Percentiles rank a stretch among this genome's conserved stretches.
phyloP scores from a whole-genome alignment of 768 basidiomycete species.

The Phlegmacium glaucopus region DNA sequence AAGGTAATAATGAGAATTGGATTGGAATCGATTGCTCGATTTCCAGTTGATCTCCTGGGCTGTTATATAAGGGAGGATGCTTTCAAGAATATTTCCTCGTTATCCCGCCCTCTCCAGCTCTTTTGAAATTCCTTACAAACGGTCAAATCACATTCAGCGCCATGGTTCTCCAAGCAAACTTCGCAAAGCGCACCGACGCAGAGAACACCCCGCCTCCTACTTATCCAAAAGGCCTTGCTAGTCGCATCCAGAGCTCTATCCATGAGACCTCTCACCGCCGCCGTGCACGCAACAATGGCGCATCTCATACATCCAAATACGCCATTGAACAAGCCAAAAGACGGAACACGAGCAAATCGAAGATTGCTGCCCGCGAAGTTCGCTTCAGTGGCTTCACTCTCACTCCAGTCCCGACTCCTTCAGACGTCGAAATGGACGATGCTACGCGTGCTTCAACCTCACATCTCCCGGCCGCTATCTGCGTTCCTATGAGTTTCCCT shows the following conservation, averaged over 20 bases:
- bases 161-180: slow-evolving; percentile 27
- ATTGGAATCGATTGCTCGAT: not conserved
- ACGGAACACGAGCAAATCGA: slow-evolving; percentile 14
- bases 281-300: slow-evolving; percentile 31
- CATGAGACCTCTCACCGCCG: slow-evolving; percentile 33
- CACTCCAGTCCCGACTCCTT: slow-evolving; percentile 3
- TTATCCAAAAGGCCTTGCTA: slow-evolving; percentile 13
- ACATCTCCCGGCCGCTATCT: slow-evolving; percentile 18
- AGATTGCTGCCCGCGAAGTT: slow-evolving; percentile 22
- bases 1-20: not conserved
- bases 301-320: slow-evolving; percentile 27
- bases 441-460: slow-evolving; percentile 13
- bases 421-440: slow-evolving; percentile 32
- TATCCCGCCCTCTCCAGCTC: no score
- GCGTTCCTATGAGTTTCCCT: slow-evolving; percentile 38
- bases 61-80: not conserved
- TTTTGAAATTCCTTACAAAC: not conserved
- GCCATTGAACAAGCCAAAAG: slow-evolving; percentile 37
- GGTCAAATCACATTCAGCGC: not conserved
- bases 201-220: slow-evolving; percentile 5
- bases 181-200: slow-evolving; percentile 12
- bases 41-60: not conserved
- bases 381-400: slow-evolving; percentile 28
- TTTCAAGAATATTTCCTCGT: no score
- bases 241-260: slow-evolving; percentile 17